phyloP scores from a whole-genome alignment of 176 grass and related monocot genomes.

The Luzula sylvatica region DNA sequence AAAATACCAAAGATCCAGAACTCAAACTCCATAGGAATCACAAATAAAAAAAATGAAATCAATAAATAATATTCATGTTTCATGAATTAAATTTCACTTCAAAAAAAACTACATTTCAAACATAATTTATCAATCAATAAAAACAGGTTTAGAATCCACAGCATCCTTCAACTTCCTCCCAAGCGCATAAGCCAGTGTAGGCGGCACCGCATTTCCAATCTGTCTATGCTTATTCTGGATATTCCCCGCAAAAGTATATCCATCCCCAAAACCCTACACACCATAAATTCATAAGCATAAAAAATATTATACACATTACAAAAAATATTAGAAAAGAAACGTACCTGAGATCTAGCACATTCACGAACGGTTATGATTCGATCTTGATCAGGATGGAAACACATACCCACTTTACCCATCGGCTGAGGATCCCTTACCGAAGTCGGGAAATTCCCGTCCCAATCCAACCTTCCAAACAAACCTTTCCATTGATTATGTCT shows the following conservation, averaged over 20 bases:
- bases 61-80: no score
- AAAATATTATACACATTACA: neutral
- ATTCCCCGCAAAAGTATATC: constrained; percentile 52
- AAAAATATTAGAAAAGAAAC: neutral
- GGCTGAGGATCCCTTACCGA: constrained; percentile 84
- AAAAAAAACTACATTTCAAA: no score
- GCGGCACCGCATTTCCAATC: constrained; percentile 79
- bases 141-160: constrained; percentile 7
- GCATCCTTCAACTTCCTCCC: constrained; percentile 61
- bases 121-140: no score
- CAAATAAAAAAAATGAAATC: no score
- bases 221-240: constrained; percentile 67
- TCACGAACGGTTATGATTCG: constrained; percentile 73
- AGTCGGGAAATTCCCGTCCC: constrained; percentile 85
- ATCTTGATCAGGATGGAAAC: constrained; percentile 84
- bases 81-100: no score
- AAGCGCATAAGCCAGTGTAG: constrained; percentile 59
- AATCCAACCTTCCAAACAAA: constrained; percentile 49
- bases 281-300: no score
- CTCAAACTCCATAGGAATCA: no score
- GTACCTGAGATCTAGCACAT: constrained; percentile 76
- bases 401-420: constrained; percentile 96
- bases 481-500: constrained; percentile 88
- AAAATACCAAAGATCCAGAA: no score
- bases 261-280: constrained; percentile 55